Percentiles rank a stretch among this genome's conserved stretches.
Evolutionary conservation across 306 rosid genomes (phyloP).

Genomic region (Myrica gale): DNA sequence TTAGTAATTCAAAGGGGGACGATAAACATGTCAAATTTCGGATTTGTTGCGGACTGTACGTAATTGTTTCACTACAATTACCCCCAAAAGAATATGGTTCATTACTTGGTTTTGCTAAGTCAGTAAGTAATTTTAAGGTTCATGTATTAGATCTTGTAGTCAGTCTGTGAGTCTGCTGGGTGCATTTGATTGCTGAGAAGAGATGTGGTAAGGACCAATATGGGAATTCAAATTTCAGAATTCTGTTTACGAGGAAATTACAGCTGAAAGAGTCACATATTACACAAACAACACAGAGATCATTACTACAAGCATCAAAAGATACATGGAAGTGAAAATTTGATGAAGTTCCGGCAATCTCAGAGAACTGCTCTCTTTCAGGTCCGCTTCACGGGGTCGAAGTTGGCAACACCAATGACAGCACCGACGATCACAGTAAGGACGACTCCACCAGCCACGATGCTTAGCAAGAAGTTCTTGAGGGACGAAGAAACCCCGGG

Average conservation of each 20-base stretch:
- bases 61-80: not conserved
- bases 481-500: constrained; percentile 71
- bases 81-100: not conserved
- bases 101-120: not conserved
- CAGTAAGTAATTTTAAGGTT: not conserved
- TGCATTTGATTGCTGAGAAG: not conserved
- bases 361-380: constrained; percentile 35
- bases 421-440: constrained; percentile 59
- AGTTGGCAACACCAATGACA: constrained; percentile 77
- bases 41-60: not conserved
- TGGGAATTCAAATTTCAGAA: constrained; percentile 21
- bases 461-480: constrained; percentile 96
- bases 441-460: constrained; percentile 82
- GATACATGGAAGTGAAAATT: constrained; percentile 30
- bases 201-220: not conserved
- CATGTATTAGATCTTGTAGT: not conserved
- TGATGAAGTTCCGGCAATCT: constrained; percentile 8
- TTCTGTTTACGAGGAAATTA: constrained; percentile 27
- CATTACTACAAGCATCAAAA: constrained; percentile 34
- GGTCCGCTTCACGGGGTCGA: constrained; percentile 87
- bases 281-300: constrained; percentile 37
- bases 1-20: not conserved
- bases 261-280: constrained; percentile 36
- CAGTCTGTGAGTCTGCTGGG: not conserved
- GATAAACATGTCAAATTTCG: not conserved